Base-by-base conservation (phyloP, 441 rosid genomes). In the Viola pubescens region DNA sequence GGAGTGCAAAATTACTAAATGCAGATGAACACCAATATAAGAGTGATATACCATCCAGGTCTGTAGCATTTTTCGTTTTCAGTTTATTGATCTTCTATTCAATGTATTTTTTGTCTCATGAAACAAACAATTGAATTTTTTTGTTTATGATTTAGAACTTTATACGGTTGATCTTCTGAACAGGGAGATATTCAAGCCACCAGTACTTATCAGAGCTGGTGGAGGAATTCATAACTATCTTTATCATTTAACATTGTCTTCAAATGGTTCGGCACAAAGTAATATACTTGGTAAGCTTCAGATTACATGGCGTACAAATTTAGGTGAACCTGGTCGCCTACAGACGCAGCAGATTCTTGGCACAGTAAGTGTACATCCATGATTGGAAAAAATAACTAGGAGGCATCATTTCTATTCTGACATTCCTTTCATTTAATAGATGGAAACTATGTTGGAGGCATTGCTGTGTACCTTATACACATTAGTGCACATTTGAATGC, bases 281-380 rank as follows among this genome's bases (percentile, higher is more conserved):
- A 86, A 85, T 67, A 75, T 90, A 68, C 87, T 94, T 12, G 99
- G 97, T 61, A 94, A 94, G 84, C 79, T 94, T 76, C 97, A 88
- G 76, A 90, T 94, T 66, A 85, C 94, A 34, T 90, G 99, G 99
- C 96, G 90, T 60, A 85, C 94, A 45, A 94, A 94, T 81, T 71
- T 94, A 73, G 97, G 97, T 19, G 99, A 94, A 77, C 88, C 97
- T 54, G 99, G 99, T 63, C 97, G 99, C 57, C 73, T 94, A 61
- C 99, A 90, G 75, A 90, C 97, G 11, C 96, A 94, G 68, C 99
- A 94, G 72, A 94, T 94, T 70, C 95, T 94, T 68, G 89, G 91
- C 66, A 72, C 83, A 51, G 99, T 88, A 75, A 86, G 95, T 74
- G 38, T 44, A 37, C 53, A 60, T 56, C 62, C 47, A 14, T 63